These are phyloP conservation scores for Candida sp. DNA, from an alignment of 1,139 yeast genomes.

Conservation along the genomic window DNA sequence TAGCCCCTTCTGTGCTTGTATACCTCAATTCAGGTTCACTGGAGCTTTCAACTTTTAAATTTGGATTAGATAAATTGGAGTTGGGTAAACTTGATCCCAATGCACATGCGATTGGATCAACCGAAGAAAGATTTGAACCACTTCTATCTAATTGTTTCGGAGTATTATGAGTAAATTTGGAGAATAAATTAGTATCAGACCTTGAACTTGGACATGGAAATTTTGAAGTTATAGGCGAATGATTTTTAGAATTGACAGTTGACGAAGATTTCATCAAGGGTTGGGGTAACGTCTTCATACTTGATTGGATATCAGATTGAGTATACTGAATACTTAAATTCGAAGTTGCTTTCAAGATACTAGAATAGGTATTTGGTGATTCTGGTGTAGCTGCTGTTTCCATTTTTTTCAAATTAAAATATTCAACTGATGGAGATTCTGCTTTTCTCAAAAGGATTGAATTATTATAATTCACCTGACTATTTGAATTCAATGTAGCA, in stretches of 20 bases:
- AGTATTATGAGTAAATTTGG: not conserved
- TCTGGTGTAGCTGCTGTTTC: not conserved
- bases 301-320: not conserved
- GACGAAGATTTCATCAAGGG: not conserved
- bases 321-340: not conserved
- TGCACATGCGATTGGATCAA: not conserved
- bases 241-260: not conserved
- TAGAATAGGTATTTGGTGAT: not conserved
- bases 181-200: not conserved
- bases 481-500: not conserved
- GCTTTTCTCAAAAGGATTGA: not conserved
- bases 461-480: not conserved
- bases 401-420: not conserved
- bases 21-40: not conserved
- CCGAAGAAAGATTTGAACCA: not conserved
- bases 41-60: not conserved
- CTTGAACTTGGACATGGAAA: not conserved
- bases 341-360: not conserved
- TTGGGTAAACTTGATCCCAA: not conserved
- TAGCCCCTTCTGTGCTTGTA: not conserved
- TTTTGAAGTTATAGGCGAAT: not conserved
- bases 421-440: not conserved
- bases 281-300: not conserved
- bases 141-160: not conserved
- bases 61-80: not conserved